phyloP scores from a whole-genome alignment of 441 rosid genomes.

The Populus hybrid region DNA sequence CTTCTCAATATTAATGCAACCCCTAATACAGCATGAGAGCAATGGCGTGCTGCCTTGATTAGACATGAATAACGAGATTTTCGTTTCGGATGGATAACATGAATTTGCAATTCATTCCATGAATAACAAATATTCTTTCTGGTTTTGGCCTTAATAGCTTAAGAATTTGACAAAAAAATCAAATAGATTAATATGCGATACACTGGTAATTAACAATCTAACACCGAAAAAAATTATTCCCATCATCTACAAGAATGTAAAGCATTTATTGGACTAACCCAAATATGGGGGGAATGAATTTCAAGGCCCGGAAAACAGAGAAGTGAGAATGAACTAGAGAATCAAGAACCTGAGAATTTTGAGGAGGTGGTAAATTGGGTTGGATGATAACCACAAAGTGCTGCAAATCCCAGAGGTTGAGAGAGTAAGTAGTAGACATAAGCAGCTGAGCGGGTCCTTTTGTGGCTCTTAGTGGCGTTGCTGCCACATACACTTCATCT shows the following conservation, averaged over 20 bases:
- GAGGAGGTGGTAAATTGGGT: constrained; percentile 34
- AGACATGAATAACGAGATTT: too few species aligned
- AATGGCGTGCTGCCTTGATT: not conserved
- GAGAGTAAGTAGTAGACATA: constrained; percentile 60
- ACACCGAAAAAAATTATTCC: not conserved
- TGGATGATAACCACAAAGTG: constrained; percentile 75
- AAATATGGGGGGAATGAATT: not conserved
- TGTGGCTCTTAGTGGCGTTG: constrained; percentile 60
- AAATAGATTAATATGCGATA: not conserved
- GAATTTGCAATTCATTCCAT: not conserved
- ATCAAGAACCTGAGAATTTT: constrained; percentile 36
- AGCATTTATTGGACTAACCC: not conserved
- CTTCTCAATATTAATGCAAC: not conserved
- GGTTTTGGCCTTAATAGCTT: not conserved
- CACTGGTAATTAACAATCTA: not conserved
- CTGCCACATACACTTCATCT: constrained; percentile 59
- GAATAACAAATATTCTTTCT: not conserved
- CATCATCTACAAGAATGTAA: not conserved
- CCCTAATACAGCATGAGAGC: not conserved
- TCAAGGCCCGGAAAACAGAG: not conserved
- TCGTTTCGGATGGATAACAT: not conserved
- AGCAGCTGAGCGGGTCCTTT: constrained; percentile 56
- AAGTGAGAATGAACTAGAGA: not conserved
- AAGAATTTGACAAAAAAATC: not conserved
- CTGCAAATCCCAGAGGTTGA: constrained; percentile 51